phyloP scores from a whole-genome alignment of 345 rosid species.

The Dovyalis caffra region DNA sequence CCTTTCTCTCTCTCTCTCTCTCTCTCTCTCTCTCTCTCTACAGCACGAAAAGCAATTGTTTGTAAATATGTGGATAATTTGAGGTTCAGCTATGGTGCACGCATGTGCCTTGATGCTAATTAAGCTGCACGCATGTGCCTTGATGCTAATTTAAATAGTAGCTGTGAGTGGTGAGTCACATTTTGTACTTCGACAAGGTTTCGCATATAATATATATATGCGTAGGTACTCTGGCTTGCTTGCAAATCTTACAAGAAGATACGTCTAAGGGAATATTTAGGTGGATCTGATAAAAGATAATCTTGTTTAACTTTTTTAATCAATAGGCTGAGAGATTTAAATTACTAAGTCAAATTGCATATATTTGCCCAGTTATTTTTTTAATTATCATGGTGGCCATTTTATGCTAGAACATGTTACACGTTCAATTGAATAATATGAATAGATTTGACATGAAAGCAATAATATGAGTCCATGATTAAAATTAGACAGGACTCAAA shows the following conservation, averaged over 20 bases:
- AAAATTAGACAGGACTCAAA: neutral
- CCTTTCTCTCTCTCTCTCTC: fast-evolving
- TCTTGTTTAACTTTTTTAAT: neutral
- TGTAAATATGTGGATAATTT: neutral
- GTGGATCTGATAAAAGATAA: conserved; percentile 2
- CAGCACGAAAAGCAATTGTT: neutral
- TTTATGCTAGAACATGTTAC: neutral
- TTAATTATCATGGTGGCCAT: neutral
- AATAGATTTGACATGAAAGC: neutral
- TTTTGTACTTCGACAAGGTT: too few relatives aligned
- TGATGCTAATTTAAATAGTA: too few relatives aligned
- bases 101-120: neutral
- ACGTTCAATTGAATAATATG: neutral
- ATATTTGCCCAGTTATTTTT: neutral
- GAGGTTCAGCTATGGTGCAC: neutral
- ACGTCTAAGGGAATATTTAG: conserved; percentile 10
- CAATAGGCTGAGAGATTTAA: neutral
- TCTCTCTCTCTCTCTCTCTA: neutral
- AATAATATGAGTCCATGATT: neutral
- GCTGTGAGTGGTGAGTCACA: neutral
- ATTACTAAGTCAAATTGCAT: neutral
- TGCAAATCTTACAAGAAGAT: conserved; percentile 19
- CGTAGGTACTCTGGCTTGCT: neutral
- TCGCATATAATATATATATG: neutral
- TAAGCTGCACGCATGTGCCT: neutral